phyloP scores from a whole-genome alignment of 169 alveolate genomes.

The Plasmodium berghei region DNA sequence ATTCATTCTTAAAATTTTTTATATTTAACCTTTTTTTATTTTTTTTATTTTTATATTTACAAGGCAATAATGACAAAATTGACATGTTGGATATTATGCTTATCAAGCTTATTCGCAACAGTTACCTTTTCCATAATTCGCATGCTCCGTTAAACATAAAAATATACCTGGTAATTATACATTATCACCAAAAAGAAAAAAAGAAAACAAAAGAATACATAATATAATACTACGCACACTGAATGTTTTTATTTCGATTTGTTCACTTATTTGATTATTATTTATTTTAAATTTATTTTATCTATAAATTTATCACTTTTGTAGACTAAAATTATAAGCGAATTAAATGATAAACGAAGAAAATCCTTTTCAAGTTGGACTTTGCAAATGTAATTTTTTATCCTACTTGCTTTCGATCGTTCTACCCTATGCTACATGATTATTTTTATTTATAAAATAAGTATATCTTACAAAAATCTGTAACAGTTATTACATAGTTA shows the following conservation, averaged over 20 bases:
- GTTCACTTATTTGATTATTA: too few relatives aligned
- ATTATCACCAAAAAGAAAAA: neutral
- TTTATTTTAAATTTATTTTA: too few relatives aligned
- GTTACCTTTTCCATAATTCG: slow-evolving; percentile 41
- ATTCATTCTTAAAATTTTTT: neutral
- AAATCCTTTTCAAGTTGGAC: slow-evolving; percentile 77
- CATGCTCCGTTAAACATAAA: slow-evolving; percentile 49
- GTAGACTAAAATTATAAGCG: slow-evolving; percentile 73
- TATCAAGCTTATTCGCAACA: slow-evolving; percentile 58
- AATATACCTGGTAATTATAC: slow-evolving; percentile 65
- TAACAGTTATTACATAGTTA: too few relatives aligned
- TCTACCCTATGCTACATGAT: neutral
- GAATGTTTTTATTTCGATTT: too few relatives aligned
- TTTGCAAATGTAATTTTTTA: slow-evolving; percentile 53
- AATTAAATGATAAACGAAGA: slow-evolving; percentile 61
- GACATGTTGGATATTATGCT: slow-evolving; percentile 75
- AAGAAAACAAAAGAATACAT: neutral
- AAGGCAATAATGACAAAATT: slow-evolving; percentile 63
- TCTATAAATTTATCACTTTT: neutral
- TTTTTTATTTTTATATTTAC: neutral
- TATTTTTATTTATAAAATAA: neutral
- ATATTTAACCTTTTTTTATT: slow-evolving; percentile 3
- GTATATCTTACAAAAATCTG: neutral
- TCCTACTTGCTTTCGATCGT: neutral
- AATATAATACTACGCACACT: neutral